Evolutionary conservation across 2,329 filamentous ascomycete genomes (phyloP).

Genomic region (Fusarium clavum): DNA sequence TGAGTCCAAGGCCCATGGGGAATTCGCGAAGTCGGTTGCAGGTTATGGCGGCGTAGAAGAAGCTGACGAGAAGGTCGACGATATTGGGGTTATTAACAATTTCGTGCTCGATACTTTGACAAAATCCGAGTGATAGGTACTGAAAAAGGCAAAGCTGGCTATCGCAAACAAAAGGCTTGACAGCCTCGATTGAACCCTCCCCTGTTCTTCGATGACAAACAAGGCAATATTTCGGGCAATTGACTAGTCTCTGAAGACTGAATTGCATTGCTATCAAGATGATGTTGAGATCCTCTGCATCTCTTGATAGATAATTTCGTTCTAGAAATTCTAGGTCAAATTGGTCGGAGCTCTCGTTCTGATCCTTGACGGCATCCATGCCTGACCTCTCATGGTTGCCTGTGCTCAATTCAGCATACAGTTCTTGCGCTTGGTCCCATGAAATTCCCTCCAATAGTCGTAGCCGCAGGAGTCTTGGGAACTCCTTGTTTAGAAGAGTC

Average conservation of each 20-base stretch:
- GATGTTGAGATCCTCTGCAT: constrained; percentile 58
- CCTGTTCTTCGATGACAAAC: constrained; percentile 80
- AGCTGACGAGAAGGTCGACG: constrained; percentile 84
- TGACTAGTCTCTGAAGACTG: constrained; percentile 78
- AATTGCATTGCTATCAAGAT: constrained; percentile 77
- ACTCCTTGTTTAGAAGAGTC: constrained; percentile 67
- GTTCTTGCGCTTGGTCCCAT: constrained; percentile 64
- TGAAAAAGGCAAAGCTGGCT: constrained; percentile 84
- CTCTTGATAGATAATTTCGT: constrained; percentile 48
- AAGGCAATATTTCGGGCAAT: constrained; percentile 88
- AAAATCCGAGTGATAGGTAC: constrained; percentile 87
- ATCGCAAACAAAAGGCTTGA: constrained; percentile 85
- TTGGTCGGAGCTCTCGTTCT: constrained; percentile 4
- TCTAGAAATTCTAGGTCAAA: constrained; percentile 36
- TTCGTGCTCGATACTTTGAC: constrained; percentile 86
- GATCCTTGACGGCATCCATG: not conserved
- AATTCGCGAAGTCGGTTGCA: constrained; percentile 56
- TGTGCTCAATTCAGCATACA: constrained; percentile 24
- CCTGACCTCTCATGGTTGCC: not conserved
- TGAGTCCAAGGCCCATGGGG: constrained; percentile 57
- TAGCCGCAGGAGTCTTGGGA: constrained; percentile 71
- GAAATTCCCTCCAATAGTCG: constrained; percentile 63
- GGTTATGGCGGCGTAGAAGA: constrained; percentile 75
- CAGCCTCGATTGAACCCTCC: constrained; percentile 71
- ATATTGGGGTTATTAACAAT: constrained; percentile 82